Evolutionary conservation across 2,329 filamentous ascomycete genomes (phyloP).

Genomic region (Cladosporium sp.): DNA sequence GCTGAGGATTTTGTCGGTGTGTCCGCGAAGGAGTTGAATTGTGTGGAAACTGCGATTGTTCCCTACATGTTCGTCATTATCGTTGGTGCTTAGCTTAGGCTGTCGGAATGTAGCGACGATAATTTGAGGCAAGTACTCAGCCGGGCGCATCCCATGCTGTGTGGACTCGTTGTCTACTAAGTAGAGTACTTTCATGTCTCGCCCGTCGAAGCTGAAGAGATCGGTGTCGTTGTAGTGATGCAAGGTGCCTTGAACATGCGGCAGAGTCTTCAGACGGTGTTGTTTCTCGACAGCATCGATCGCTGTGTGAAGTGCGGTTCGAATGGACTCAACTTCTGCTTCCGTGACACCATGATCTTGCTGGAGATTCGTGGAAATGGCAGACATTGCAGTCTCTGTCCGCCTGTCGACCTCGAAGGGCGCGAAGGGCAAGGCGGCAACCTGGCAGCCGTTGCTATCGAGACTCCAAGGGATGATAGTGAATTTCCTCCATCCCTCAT

Average conservation of each 20-base stretch:
- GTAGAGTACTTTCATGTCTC: not conserved
- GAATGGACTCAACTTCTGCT: not conserved
- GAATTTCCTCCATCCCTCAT: not conserved
- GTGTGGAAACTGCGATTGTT: not conserved
- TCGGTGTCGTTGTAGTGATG: not conserved
- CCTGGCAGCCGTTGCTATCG: not conserved
- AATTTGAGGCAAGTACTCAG: not conserved
- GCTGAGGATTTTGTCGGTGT: constrained; percentile 20
- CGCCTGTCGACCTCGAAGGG: not conserved
- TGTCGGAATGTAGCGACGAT: not conserved
- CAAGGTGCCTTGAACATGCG: not conserved
- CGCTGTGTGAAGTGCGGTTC: not conserved
- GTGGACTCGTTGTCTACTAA: not conserved
- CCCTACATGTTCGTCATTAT: not conserved
- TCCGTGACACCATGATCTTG: not conserved
- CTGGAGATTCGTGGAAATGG: not conserved
- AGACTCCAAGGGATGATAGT: not conserved
- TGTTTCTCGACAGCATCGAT: not conserved
- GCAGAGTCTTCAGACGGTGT: not conserved
- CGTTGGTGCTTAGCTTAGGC: too few species aligned
- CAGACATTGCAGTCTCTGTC: not conserved
- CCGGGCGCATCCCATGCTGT: not conserved
- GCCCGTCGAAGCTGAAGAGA: not conserved
- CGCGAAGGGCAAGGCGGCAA: not conserved
- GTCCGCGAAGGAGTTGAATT: constrained; percentile 14